Evolutionary conservation across 73 alveolate species (phyloP), one percentile per base, ranked within the genome.

Genomic region (Paramecium octaurelia): DNA sequence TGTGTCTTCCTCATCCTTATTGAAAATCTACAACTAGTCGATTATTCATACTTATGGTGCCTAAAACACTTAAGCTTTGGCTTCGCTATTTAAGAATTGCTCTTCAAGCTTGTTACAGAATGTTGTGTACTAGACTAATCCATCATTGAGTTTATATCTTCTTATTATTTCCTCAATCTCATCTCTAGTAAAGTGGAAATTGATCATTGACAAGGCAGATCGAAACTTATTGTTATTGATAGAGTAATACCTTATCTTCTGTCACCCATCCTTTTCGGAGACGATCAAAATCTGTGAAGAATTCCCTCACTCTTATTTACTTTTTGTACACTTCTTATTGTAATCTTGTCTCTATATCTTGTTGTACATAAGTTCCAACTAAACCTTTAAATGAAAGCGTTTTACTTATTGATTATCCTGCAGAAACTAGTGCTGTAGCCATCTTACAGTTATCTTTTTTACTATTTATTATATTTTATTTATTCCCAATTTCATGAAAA

Each of bases 251-350:
- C 71, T 87, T 87, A 77, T 87, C 98, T 85, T 97, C 99, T 70
- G 97, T 94, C 29, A 96, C 98, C 38, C 92, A 86, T 8, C 99
- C 99, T 93, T 97, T 97, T 69, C 99, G 76, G 14, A 97, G 95
- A 44, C 98, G 88, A 91, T 97, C 99, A 69, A 97, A 97, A 92
- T 97, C 99, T 31, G 43, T 59, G 92, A 96, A 96, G 94, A 96
- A 96, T 88, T 96, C 98, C 69, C 96, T 92, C 36, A 97, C 93
- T 77, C 99, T 92, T 46, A 97, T 93, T 58, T 98, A 91, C 88
- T 95, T 95, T 87, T 96, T 94, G 57, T 92, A 94, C 29, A 95
- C 97, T 69, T 90, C 96, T 34, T 95, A 93, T 86, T 95, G 93
- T 83, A 96, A 64, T 42, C 84, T 73, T 42, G 84, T 87, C 73